Evolutionary conservation across 2,329 filamentous ascomycete species (phyloP), one percentile per base, ranked within the genome.

Genomic region (Trematosphaeria pertusa): DNA sequence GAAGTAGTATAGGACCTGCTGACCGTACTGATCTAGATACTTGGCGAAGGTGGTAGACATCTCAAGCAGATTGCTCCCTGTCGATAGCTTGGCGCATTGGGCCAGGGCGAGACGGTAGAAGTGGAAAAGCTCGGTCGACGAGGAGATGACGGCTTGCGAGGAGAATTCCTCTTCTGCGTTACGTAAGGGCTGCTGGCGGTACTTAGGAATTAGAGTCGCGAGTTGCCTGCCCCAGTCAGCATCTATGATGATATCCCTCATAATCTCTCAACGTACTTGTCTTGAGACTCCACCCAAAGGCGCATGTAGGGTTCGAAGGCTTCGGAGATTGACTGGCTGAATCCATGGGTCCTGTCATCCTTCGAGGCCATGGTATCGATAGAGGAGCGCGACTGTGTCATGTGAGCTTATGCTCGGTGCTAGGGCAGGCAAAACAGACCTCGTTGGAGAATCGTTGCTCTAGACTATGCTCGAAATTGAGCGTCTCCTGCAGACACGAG

Each of bases 271-370:
- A 62, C 68, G 33, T 69, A 74, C 71, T 86, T 93, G 72, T 97
- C 93, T 72, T 97, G 94, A 8, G 91, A 93, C 50, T 97, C 93
- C 1, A 99, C 91, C 94, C 94, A 99, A 3, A 99, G 77, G 67
- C 91, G 96, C 56, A 99, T 81, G 70, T 97, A 99, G 1, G 94
- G 94, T 73, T 97, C 94, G 65, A 99, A 99, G 0, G 94, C 94
- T 52, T 95, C 91, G 0, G 94, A 97, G 50, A 99, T 96, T 3
- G 90, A 87, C 45, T 96, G 91, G 44, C 89, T 88, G 70, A 97
- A 97, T 44, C 84, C 87, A 15, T 89, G 86, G 0, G 85, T 78
- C 58, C 86, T 86, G 41, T 91, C 89, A 50, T 92, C 89, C 7
- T 83, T 78, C 1, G 90, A 95, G 51, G 85, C 87, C 21, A 96